phyloP scores from a whole-genome alignment of 139 green algal genomes.

The Axilococcus clingmanii region DNA sequence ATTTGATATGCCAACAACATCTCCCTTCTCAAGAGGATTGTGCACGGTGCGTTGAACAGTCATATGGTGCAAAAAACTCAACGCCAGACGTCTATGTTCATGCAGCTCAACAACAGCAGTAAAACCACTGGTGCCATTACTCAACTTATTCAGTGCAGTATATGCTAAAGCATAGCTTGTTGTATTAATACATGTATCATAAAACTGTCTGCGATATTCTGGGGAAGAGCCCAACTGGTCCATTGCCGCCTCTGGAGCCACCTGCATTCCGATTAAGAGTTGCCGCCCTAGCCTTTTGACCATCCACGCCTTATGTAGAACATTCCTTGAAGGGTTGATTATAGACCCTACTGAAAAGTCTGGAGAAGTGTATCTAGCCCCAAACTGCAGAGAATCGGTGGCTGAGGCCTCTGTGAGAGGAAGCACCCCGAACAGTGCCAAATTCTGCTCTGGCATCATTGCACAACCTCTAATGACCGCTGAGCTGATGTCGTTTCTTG shows the following conservation, averaged over 20 bases:
- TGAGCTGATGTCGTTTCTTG: constrained; percentile 7
- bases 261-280: constrained; percentile 1
- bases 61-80: constrained; percentile 53
- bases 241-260: background rate
- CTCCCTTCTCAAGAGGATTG: constrained; percentile 61
- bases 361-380: constrained; percentile 44
- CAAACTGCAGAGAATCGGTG: constrained; percentile 18
- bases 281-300: constrained; percentile 6
- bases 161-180: constrained; percentile 33
- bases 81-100: constrained; percentile 11
- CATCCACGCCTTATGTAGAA: constrained; percentile 22
- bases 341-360: constrained; percentile 28
- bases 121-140: constrained; percentile 24
- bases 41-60: constrained; percentile 43
- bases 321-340: constrained; percentile 9
- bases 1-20: constrained; percentile 76
- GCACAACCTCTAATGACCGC: constrained; percentile 35
- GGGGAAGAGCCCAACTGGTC: background rate
- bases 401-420: constrained; percentile 23
- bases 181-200: background rate
- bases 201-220: background rate
- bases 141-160: constrained; percentile 10
- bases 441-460: constrained; percentile 31
- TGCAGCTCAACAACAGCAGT: constrained; percentile 49
- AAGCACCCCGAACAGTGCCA: constrained; percentile 35